Conservation (phyloP, 106 monocot genomes). For the Triglochin maritima region DNA sequence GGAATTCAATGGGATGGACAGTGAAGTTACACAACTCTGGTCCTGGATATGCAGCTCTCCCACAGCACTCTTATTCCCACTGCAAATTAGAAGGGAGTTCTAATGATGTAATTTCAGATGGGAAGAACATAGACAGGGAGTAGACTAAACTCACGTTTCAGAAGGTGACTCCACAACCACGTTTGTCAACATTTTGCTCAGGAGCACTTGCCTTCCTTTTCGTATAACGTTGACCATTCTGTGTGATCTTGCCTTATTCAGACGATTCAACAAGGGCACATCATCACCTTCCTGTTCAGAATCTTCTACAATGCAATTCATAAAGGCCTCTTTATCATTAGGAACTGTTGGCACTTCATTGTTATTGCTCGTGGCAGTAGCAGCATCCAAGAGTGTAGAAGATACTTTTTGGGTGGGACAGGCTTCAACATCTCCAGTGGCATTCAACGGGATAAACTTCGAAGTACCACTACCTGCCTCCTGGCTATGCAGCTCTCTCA, state of each 20-base stretch:
- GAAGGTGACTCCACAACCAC: constrained; percentile 73
- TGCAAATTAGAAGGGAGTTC: no score
- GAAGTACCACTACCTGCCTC: no score
- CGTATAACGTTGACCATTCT: constrained; percentile 61
- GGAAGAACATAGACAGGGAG: no score
- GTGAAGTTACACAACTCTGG: no score
- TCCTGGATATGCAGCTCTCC: no score
- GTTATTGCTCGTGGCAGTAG: constrained; percentile 14
- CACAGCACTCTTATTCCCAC: no score
- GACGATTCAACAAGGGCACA: constrained; percentile 77
- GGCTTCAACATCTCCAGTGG: constrained; percentile 32
- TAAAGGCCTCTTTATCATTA: constrained; percentile 25
- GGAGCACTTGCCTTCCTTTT: constrained; percentile 59
- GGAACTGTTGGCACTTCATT: constrained; percentile 14
- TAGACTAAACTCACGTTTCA: constrained; percentile 56
- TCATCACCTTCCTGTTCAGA: constrained; percentile 74
- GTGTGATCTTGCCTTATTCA: constrained; percentile 47
- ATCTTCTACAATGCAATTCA: constrained; percentile 58
- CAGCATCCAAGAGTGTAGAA: constrained; percentile 34
- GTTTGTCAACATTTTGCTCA: constrained; percentile 82
- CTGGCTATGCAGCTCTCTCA: constrained; percentile 40
- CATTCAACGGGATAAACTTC: constrained; percentile 23
- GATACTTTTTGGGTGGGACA: constrained; percentile 36
- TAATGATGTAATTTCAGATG: no score
- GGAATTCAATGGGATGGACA: constrained; percentile 18